Evolutionary conservation across 768 basidiomycete species (phyloP).

Genomic region (Tulasnella sp.): DNA sequence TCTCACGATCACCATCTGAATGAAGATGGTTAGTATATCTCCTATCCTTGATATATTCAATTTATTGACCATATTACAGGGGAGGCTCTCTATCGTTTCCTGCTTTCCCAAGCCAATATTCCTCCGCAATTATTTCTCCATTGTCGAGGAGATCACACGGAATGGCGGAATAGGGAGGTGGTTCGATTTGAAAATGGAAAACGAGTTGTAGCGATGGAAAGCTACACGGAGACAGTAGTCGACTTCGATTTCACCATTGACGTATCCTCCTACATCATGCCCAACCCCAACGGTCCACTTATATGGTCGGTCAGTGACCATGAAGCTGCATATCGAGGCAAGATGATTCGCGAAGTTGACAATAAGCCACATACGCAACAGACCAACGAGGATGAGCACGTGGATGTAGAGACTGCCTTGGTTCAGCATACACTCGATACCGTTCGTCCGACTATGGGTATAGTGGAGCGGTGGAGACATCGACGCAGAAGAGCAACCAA

Average conservation of each 20-base stretch:
- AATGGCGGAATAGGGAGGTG: slow-evolving; percentile 39
- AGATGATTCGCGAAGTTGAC: slow-evolving; percentile 47
- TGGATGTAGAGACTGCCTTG: slow-evolving; percentile 31
- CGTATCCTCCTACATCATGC: slow-evolving; percentile 32
- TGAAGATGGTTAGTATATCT: slow-evolving; percentile 36
- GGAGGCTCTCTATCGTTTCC: slow-evolving; percentile 60
- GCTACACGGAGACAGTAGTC: slow-evolving; percentile 43
- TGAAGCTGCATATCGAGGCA: slow-evolving; percentile 51
- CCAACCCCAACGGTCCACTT: slow-evolving; percentile 21
- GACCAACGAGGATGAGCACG: slow-evolving; percentile 16
- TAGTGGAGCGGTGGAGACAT: slow-evolving; percentile 17
- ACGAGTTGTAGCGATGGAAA: slow-evolving; percentile 27
- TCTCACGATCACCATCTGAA: slow-evolving; percentile 63
- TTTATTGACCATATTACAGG: slow-evolving; percentile 28
- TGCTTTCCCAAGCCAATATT: slow-evolving; percentile 41
- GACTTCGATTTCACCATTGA: slow-evolving; percentile 63
- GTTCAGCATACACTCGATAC: slow-evolving; percentile 26
- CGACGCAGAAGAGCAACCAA: slow-evolving; percentile 29
- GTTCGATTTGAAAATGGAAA: slow-evolving; percentile 11
- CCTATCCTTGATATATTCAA: slow-evolving; percentile 7
- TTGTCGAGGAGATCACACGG: slow-evolving; percentile 43
- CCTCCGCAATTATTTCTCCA: slow-evolving; percentile 37
- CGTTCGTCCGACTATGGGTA: slow-evolving; percentile 7
- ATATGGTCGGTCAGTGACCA: slow-evolving; percentile 54
- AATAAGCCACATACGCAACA: slow-evolving; percentile 23